Percentiles rank a stretch among this genome's conserved stretches.
Conservation (phyloP, 495 filamentous ascomycete species). For the Penicillium steckii region DNA sequence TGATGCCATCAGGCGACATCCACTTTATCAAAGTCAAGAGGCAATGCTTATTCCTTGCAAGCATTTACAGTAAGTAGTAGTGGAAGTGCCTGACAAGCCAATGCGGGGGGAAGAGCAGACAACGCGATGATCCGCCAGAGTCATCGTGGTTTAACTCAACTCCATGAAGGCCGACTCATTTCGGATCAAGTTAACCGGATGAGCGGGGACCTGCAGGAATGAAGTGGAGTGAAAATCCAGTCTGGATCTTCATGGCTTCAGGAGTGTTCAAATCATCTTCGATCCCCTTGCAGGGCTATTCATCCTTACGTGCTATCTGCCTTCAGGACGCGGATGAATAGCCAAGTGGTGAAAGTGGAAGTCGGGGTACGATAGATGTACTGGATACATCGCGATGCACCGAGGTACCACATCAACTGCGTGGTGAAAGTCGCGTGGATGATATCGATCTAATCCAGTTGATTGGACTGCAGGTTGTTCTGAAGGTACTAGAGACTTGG, state of each 20-base stretch:
- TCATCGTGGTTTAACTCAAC: not conserved
- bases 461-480: not conserved
- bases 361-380: not conserved
- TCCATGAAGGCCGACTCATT: not conserved
- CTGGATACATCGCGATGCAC: not conserved
- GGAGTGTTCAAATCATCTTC: slow-evolving; percentile 18
- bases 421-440: not conserved
- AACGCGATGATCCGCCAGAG: slow-evolving; percentile 17
- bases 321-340: slow-evolving; percentile 4
- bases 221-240: not conserved
- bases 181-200: not conserved
- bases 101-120: slow-evolving; percentile 23
- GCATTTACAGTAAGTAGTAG: not conserved
- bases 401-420: not conserved
- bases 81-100: slow-evolving; percentile 9
- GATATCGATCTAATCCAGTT: not conserved
- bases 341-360: not conserved
- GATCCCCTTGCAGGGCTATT: slow-evolving; percentile 23
- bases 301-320: slow-evolving; percentile 4
- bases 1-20: slow-evolving; percentile 25
- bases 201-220: slow-evolving; percentile 18
- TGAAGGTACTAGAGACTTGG: not conserved
- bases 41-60: not conserved
- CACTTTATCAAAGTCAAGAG: no score
- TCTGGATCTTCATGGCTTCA: slow-evolving; percentile 4